phyloP scores from a whole-genome alignment of 495 filamentous ascomycete species.

The Podospora tetraspora region DNA sequence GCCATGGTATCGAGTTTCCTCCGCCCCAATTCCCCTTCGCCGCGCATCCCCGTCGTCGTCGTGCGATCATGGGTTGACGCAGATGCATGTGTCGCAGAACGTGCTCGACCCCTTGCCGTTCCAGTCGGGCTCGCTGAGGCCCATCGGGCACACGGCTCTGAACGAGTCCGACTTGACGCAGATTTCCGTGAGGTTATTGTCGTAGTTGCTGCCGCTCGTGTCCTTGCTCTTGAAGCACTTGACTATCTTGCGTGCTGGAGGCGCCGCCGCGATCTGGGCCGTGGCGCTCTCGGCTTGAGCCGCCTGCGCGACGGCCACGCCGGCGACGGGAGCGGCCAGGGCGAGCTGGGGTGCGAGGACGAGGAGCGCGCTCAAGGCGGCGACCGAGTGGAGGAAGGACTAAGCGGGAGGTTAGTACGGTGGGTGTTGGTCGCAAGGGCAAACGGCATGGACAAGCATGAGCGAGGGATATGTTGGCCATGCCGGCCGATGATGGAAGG shows the following conservation, averaged over 20 bases:
- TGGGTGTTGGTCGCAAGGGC: neutral
- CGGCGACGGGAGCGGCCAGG: conserved; percentile 1
- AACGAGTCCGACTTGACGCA: conserved; percentile 25
- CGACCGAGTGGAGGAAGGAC: neutral
- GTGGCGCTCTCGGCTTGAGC: neutral
- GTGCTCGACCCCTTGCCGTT: neutral
- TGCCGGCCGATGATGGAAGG: neutral
- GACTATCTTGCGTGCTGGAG: neutral
- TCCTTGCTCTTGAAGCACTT: neutral
- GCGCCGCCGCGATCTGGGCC: neutral
- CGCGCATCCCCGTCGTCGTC: neutral
- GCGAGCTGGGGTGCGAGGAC: neutral
- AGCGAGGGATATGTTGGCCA: neutral
- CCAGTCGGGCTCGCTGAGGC: neutral
- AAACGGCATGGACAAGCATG: neutral
- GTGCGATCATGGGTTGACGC: neutral
- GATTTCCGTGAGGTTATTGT: neutral
- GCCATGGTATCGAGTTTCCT: no score
- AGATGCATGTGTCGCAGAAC: neutral
- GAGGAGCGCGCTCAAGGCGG: neutral
- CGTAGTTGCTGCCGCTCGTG: neutral
- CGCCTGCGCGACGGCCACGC: neutral
- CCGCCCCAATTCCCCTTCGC: neutral
- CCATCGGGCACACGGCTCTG: neutral
- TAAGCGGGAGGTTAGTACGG: neutral